phyloP scores from a whole-genome alignment of 1,139 yeast genomes.

The Yamadazyma pseudoaaseri region DNA sequence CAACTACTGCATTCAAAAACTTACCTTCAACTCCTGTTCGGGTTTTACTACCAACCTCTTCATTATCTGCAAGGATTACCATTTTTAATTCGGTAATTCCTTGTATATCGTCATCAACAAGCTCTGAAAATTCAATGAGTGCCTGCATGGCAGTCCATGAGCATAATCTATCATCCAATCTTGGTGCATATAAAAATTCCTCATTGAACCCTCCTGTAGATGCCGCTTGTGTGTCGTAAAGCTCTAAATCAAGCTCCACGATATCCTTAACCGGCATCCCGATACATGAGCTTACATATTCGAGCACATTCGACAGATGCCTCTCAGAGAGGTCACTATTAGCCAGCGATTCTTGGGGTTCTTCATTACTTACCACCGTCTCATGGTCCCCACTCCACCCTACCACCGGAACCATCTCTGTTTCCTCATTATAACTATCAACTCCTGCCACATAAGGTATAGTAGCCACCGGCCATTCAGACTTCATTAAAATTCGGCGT shows the following conservation, averaged over 20 bases:
- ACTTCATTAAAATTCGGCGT: conserved; percentile 46
- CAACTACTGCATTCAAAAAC: conserved; percentile 28
- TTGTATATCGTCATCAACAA: conserved; percentile 17
- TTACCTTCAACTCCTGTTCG: conserved; percentile 43
- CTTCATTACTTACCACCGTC: not conserved
- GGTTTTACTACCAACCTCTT: conserved; percentile 44
- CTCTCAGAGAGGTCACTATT: conserved; percentile 47
- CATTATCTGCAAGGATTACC: conserved; percentile 41
- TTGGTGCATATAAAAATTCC: conserved; percentile 64
- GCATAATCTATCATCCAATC: conserved; percentile 67
- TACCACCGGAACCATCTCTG: conserved; percentile 61
- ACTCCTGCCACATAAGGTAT: conserved; percentile 65
- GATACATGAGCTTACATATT: conserved; percentile 54
- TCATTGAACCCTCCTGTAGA: conserved; percentile 57
- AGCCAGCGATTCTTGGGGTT: too few species aligned
- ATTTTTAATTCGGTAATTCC: conserved; percentile 38
- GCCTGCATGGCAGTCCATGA: conserved; percentile 58
- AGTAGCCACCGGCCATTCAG: conserved; percentile 64
- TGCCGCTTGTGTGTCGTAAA: conserved; percentile 65
- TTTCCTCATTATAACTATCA: conserved; percentile 53
- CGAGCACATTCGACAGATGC: conserved; percentile 52
- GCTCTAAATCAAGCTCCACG: conserved; percentile 58
- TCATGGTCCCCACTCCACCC: conserved; percentile 24
- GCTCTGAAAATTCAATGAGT: conserved; percentile 37
- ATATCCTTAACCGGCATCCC: conserved; percentile 49